These are phyloP conservation scores for Anisogramma anomala DNA, from an alignment of 2,329 filamentous ascomycete genomes.

Conservation along the genomic window DNA sequence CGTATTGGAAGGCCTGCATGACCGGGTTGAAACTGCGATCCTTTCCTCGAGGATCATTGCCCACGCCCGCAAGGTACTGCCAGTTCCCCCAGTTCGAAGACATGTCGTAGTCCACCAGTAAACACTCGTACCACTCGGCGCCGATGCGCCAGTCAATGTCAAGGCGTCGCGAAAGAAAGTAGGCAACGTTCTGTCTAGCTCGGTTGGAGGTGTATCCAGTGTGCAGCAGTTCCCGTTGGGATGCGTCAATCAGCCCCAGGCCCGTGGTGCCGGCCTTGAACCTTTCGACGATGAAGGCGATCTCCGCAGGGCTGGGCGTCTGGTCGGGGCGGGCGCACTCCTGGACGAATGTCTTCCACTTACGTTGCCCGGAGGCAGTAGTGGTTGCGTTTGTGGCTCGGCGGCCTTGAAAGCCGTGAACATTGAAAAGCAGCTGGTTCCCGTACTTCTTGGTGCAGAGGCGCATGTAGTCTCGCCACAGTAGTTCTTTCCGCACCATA, in stretches of 20 bases:
- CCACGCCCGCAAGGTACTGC: conserved; percentile 71
- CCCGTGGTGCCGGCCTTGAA: conserved; percentile 60
- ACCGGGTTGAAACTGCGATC: conserved; percentile 70
- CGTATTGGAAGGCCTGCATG: conserved; percentile 71
- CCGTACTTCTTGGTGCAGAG: conserved; percentile 63
- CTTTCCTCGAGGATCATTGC: conserved; percentile 63
- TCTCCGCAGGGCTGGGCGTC: conserved; percentile 29
- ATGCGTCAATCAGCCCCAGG: conserved; percentile 66
- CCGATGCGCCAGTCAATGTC: conserved; percentile 70
- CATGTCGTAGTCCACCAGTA: conserved; percentile 65
- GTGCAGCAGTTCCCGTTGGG: conserved; percentile 59
- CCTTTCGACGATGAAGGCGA: conserved; percentile 40
- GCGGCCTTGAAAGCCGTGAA: conserved; percentile 49
- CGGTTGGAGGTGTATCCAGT: conserved; percentile 73
- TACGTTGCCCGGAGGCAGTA: conserved; percentile 17
- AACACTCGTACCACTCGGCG: conserved; percentile 71
- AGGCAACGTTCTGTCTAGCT: conserved; percentile 65
- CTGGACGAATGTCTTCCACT: conserved; percentile 37
- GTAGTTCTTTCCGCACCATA: conserved; percentile 57
- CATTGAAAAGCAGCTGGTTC: conserved; percentile 48
- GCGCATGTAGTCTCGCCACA: conserved; percentile 76
- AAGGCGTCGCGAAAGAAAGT: conserved; percentile 61
- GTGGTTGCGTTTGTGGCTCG: conserved; percentile 34
- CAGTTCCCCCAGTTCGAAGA: conserved; percentile 72
- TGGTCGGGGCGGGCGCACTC: conserved; percentile 25